These are phyloP conservation scores for Fragaria nilgerrensis DNA, from an alignment of 306 rosid genomes.

Conservation along the genomic window DNA sequence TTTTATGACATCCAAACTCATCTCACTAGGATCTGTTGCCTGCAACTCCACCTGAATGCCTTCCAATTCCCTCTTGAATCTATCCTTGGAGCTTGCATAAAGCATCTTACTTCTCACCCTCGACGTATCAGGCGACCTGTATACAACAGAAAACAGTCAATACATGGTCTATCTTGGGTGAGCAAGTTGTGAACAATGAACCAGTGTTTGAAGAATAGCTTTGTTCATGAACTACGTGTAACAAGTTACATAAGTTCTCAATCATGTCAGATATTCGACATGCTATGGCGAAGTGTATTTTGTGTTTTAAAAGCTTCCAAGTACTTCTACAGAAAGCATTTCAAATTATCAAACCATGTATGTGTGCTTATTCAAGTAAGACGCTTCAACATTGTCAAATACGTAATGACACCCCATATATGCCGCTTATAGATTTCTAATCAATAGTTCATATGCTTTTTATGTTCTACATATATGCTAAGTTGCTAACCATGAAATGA, in stretches of 20 bases:
- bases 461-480: not conserved
- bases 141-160: not conserved
- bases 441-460: not conserved
- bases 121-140: conserved; percentile 30
- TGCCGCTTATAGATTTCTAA: not conserved
- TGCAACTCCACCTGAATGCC: conserved; percentile 36
- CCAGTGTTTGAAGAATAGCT: not conserved
- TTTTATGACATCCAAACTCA: conserved; percentile 28
- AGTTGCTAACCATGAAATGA: conserved; percentile 28
- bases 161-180: not conserved
- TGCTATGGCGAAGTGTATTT: not conserved
- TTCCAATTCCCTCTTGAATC: conserved; percentile 32
- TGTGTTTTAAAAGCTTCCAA: not conserved
- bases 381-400: not conserved
- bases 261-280: not conserved
- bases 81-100: conserved; percentile 39
- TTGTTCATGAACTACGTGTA: not conserved
- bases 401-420: not conserved
- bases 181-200: not conserved
- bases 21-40: conserved; percentile 34
- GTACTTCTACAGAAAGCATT: not conserved
- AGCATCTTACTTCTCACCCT: conserved; percentile 38
- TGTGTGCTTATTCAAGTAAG: not conserved
- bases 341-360: not conserved
- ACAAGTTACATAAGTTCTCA: not conserved